Conservation (phyloP, 257 asterid genomes). For the Eucommia ulmoides region DNA sequence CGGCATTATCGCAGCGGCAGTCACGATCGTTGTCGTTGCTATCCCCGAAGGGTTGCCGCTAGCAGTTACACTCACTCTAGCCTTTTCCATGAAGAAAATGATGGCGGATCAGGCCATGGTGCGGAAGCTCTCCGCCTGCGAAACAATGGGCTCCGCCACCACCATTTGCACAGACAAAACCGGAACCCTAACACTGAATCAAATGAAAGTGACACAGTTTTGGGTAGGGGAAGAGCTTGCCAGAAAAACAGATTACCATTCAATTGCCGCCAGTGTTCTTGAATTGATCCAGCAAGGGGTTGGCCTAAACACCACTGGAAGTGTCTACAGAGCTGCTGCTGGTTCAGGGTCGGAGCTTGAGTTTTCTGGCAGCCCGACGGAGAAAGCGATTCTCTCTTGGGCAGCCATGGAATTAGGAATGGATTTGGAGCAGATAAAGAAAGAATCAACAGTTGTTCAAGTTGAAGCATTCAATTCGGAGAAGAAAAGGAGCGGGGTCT, state of each 20-base stretch:
- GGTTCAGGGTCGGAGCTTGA: conserved; percentile 15
- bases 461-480: conserved; percentile 71
- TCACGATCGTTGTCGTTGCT: conserved; percentile 38
- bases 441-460: conserved; percentile 17
- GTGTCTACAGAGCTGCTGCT: conserved; percentile 9
- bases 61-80: conserved; percentile 46
- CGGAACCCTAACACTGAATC: conserved; percentile 35
- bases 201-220: conserved; percentile 33
- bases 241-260: not conserved
- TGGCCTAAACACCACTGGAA: conserved; percentile 39
- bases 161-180: conserved; percentile 38
- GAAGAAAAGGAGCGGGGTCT: conserved; percentile 66
- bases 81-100: conserved; percentile 48
- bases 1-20: conserved; percentile 29
- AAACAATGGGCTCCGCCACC: conserved; percentile 49
- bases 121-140: conserved; percentile 43
- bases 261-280: conserved; percentile 13
- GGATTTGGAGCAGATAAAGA: conserved; percentile 42
- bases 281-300: conserved; percentile 32
- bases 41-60: conserved; percentile 52
- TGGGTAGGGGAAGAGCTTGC: conserved; percentile 21
- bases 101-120: conserved; percentile 50
- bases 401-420: conserved; percentile 35
- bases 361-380: conserved; percentile 82
- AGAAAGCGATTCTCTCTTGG: conserved; percentile 77